These are phyloP conservation scores for Candolleomyces aberdarensis DNA, from an alignment of 768 basidiomycete species.

Conservation along the genomic window DNA sequence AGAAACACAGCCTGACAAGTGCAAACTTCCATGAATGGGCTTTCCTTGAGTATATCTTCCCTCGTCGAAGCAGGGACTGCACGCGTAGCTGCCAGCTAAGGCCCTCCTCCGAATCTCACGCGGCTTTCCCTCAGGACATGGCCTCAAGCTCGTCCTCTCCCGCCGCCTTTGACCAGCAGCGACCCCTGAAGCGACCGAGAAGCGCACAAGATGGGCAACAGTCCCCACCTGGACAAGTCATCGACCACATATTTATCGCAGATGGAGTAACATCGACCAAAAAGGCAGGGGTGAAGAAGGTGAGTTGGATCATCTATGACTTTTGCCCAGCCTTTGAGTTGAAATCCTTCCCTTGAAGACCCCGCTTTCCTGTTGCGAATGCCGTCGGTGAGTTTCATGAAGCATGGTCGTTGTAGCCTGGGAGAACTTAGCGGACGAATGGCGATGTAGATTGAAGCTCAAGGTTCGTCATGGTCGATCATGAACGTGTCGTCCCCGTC, in stretches of 20 bases:
- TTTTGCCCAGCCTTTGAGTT: neutral
- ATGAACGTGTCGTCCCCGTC: slow-evolving; percentile 5
- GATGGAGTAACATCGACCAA: slow-evolving; percentile 40
- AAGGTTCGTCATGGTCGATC: slow-evolving; percentile 38
- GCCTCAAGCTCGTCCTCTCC: neutral
- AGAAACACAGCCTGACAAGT: slow-evolving; percentile 6
- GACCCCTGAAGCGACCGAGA: slow-evolving; percentile 4
- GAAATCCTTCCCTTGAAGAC: slow-evolving; percentile 26
- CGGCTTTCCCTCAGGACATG: slow-evolving; percentile 1
- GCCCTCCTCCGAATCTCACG: slow-evolving; percentile 11
- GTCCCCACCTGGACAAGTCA: slow-evolving; percentile 28
- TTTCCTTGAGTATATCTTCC: slow-evolving; percentile 3
- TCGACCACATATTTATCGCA: slow-evolving; percentile 49
- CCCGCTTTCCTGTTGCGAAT: slow-evolving; percentile 62
- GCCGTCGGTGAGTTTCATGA: slow-evolving; percentile 41
- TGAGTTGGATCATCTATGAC: slow-evolving; percentile 18
- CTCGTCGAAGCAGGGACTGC: neutral
- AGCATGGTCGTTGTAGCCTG: slow-evolving; percentile 8
- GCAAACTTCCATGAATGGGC: neutral
- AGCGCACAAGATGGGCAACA: neutral
- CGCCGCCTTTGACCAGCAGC: neutral
- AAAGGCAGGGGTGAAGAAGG: slow-evolving; percentile 48
- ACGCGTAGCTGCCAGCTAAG: slow-evolving; percentile 7
- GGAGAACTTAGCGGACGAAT: slow-evolving; percentile 7
- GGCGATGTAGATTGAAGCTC: slow-evolving; percentile 41